Base-by-base conservation (phyloP, 2,329 filamentous ascomycete species). In the Aspergillus piperis region DNA sequence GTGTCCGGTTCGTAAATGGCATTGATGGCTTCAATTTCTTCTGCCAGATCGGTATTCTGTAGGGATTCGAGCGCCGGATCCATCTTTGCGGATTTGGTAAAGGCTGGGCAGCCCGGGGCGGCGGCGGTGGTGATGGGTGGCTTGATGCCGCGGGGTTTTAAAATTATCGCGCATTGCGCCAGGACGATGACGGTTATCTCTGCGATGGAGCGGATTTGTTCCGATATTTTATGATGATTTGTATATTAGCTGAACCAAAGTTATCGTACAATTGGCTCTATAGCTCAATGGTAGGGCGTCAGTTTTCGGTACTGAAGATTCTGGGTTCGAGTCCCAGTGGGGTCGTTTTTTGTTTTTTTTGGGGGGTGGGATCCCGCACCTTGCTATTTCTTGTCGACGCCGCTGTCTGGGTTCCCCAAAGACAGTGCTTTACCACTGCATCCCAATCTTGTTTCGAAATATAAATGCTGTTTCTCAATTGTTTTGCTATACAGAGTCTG, bases 1-100 rank as follows among this genome's bases (percentile, higher is more conserved):
- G 85, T 88, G 67, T 88, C 84, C 62, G 87, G 82, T 64, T 84
- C 83, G 78, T 90, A 91, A 70, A 90, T 83, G 63, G 80, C 78
- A 63, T 80, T 81, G 63, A 82, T 76, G 21, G 79, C 78, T 65
- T 80, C 77, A 30, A 80, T 75, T 69, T 82, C 80, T 66, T 82
- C 78, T 15, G 74, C 73, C 5, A 82, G 75, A 19, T 81, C 80
- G 54, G 66, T 63, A 19, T 73, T 77, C 53, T 68, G 72, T 64
- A 74, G 51, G 15, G 62, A 56, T 11, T 70, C 68, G 36, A 70
- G 62, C 38, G 61, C 54, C 42, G 70, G 63, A 62, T 63, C 39
- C 59, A 65, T 69, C 47, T 60, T 63, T 11, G 30, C 39, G 38
- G 38, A 44, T 38, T 38, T 23, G 10, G 27, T 32, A 27, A 17